Base-by-base conservation (phyloP, 2,329 filamentous ascomycete genomes). In the Bipolaris sorokiniana region DNA sequence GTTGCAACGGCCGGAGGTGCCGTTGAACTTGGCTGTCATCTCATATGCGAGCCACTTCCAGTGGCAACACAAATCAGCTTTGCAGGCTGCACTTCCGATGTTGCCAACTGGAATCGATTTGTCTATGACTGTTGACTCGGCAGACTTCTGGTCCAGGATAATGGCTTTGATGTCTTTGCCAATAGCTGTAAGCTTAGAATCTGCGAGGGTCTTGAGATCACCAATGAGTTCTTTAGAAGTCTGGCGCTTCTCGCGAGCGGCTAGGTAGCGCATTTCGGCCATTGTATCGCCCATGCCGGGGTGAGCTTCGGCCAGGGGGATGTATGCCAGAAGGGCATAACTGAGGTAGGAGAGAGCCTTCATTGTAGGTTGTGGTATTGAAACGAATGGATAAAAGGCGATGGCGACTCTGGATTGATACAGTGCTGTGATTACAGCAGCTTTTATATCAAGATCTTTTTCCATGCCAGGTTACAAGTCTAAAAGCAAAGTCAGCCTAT, bases 21-120 rank as follows among this genome's bases (percentile, higher is more conserved):
- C 73, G 38, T 68, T 70, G 63, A 76, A 76, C 31, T 66, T 67
- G 28, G 68, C 64, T 7, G 66, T 70, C 71, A 76, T 74, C 23
- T 75, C 73, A 48, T 71, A 69, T 7, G 70, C 61, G 2, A 76
- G 66, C 65, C 72, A 76, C 49, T 72, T 72, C 72, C 72, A 76
- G 20, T 72, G 65, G 48, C 74, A 76, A 61, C 74, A 76, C 13
- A 65, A 59, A 36, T 76, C 72, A 7, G 66, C 63, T 60, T 72
- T 70, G 64, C 73, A 76, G 9, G 72, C 72, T 7, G 67, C 67
- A 31, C 63, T 72, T 20, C 69, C 72, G 26, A 72, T 65, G n/a
- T 59, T 66, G 7, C 72, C 73, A 9, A 61, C 58, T 5, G 72
- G 70, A 3, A 67, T 62, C 7, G 64, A 69, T 20, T 26, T 58